A percentile compares a stretch with the other conserved stretches of the same genome.
Evolutionary conservation across 202 grass and related monocot species (phyloP).

Genomic region (Saccharum hybrid): DNA sequence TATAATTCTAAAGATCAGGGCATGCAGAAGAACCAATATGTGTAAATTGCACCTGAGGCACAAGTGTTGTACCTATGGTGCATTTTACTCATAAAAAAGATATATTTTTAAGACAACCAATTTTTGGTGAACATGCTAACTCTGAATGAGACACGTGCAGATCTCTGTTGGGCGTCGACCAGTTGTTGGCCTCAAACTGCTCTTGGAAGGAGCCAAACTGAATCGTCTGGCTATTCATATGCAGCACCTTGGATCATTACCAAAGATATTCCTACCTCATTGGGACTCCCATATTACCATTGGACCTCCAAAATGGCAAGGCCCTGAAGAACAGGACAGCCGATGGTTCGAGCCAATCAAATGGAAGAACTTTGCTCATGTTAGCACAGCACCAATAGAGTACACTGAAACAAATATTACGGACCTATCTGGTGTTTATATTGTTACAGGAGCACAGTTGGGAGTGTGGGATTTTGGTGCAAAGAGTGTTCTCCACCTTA

Average conservation of each 20-base stretch:
- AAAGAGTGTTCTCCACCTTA: conserved; percentile 88
- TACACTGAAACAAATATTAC: conserved; percentile 85
- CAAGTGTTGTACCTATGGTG: background rate
- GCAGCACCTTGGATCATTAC: conserved; percentile 88
- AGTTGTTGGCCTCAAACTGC: conserved; percentile 77
- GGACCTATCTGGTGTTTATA: conserved; percentile 85
- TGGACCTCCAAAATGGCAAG: conserved; percentile 95
- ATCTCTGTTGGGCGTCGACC: conserved; percentile 95
- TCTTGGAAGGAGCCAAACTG: conserved; percentile 86
- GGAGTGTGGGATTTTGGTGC: conserved; percentile 97
- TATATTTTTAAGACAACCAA: background rate
- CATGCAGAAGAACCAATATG: background rate
- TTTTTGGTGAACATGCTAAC: conserved; percentile 33
- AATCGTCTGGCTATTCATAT: conserved; percentile 88
- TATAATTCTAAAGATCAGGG: conserved; percentile 16
- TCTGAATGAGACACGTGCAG: conserved; percentile 51
- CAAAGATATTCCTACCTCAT: conserved; percentile 92
- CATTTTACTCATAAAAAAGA: background rate
- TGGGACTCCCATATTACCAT: conserved; percentile 94
- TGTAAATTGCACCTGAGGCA: background rate
- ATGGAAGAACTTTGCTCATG: conserved; percentile 96
- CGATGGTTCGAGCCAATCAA: conserved; percentile 98
- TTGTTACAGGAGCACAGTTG: conserved; percentile 94
- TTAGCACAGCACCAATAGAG: conserved; percentile 92
- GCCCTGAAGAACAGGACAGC: conserved; percentile 99